Conservation (phyloP, 2,329 filamentous ascomycete genomes). For the Epichloe baconii region DNA sequence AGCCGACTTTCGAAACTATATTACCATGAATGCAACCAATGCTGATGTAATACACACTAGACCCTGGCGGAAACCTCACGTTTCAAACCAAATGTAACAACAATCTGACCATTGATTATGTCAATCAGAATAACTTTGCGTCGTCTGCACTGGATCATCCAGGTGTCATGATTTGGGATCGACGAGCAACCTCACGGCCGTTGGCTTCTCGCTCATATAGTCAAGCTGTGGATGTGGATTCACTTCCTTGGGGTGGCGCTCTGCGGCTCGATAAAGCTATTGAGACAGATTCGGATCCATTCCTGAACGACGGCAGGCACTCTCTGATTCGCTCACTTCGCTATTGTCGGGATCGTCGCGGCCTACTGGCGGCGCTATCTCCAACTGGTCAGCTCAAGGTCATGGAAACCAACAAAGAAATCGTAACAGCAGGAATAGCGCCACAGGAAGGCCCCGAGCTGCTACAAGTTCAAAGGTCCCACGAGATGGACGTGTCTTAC, state of each 20-base stretch:
- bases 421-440: slow-evolving; percentile 22
- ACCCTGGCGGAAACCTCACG: slow-evolving; percentile 38
- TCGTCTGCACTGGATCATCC: slow-evolving; percentile 66
- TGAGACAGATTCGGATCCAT: slow-evolving; percentile 37
- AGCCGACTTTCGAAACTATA: neutral
- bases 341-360: slow-evolving; percentile 49
- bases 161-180: slow-evolving; percentile 66
- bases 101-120: slow-evolving; percentile 64
- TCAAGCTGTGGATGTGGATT: slow-evolving; percentile 46
- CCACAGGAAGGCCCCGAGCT: slow-evolving; percentile 42
- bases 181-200: slow-evolving; percentile 44
- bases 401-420: slow-evolving; percentile 44
- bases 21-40: neutral
- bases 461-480: slow-evolving; percentile 44
- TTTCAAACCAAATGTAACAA: slow-evolving; percentile 56
- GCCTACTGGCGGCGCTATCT: slow-evolving; percentile 48
- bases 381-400: slow-evolving; percentile 51
- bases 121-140: slow-evolving; percentile 73
- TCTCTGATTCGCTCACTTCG: slow-evolving; percentile 50
- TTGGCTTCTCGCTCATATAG: slow-evolving; percentile 41
- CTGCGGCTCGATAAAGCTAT: slow-evolving; percentile 45
- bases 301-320: slow-evolving; percentile 39
- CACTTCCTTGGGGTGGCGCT: slow-evolving; percentile 49
- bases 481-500: slow-evolving; percentile 49
- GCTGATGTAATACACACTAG: slow-evolving; percentile 18